Base-by-base conservation (phyloP, 169 alveolate genomes). In the Pseudocohnilembus persalinus region DNA sequence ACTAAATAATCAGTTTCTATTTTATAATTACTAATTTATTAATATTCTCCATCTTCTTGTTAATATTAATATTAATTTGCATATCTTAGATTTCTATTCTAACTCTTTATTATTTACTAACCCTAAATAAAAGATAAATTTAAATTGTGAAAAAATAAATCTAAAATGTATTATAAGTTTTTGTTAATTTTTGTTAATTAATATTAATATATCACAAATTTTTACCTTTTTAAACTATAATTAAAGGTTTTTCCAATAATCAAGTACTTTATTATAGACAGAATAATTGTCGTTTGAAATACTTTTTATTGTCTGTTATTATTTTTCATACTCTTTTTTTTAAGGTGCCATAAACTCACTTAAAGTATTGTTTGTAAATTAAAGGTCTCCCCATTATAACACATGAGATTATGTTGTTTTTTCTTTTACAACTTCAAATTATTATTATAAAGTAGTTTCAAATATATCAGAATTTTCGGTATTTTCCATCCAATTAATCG, bases 401-500 rank as follows among this genome's bases (percentile, higher is more conserved):
- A 93, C 96, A 83, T 94, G 91, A 35, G 96, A 89, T 68, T 88
- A 81, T 29, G 80, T 81, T 34, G 94, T 91, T 25, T 78, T 68
- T 32, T 83, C 90, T n/a, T 79, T 85, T 49, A 94, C 91, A 77
- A 29, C 33, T 15, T 85, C 93, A 88, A 85, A 93, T 88, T 96
- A 92, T 75, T 93, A 83, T 29, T 91, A 91, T 27, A 96, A 83
- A 65, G 97, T 91, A 63, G 85, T 90, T 29, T 76, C 35, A 35
- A 83, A 80, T 35, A 85, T 83, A 74, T 91, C 85, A 28, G 77
- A 87, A 29, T 85, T 84, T 64, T 96, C 97, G 32, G 93, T 73
- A 80, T 96, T 89, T 91, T 95, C 96, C 95, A 95, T 90, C 94
- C 95, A 95, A 73, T 87, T 89, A 15, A 92, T 90, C 29, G 95